A percentile compares a stretch with the other conserved stretches of the same genome.
These are phyloP conservation scores for Dictyostelium intermedium DNA, from an alignment of 78 protist genomes.

Conservation along the genomic window DNA sequence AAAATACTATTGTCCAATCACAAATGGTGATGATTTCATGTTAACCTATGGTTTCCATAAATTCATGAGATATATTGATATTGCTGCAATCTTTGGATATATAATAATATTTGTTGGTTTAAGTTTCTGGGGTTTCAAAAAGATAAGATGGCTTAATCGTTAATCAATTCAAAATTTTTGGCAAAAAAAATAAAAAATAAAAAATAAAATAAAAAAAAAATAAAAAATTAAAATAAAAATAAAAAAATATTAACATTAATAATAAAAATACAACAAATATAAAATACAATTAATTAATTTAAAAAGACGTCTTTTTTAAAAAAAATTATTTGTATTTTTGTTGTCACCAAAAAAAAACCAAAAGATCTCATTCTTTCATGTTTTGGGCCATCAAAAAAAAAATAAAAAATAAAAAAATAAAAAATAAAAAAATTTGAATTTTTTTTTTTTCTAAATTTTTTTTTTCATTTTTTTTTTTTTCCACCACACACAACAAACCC, in stretches of 20 bases:
- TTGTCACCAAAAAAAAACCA: background rate
- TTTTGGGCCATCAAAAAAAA: background rate
- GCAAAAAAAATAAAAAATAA: background rate
- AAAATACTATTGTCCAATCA: constrained; percentile 47
- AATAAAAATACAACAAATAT: no score
- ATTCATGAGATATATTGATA: constrained; percentile 4
- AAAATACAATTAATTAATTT: no score
- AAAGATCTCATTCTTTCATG: background rate
- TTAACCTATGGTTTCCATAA: constrained; percentile 23
- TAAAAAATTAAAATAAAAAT: background rate
- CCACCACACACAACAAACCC: background rate
- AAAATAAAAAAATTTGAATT: background rate
- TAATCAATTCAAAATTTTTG: no score
- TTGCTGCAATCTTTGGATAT: constrained; percentile 7
- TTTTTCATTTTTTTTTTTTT: background rate
- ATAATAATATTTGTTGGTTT: background rate
- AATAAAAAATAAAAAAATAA: background rate
- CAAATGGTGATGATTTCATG: constrained; percentile 41
- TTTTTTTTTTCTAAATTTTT: background rate
- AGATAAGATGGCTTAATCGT: constrained; percentile 13
- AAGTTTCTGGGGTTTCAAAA: constrained; percentile 6
- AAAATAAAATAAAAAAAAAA: no score
- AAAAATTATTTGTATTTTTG: no score
- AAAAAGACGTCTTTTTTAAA: no score
- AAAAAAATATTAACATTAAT: no score